Evolutionary conservation across 257 asterid genomes (phyloP), one percentile per base, ranked within the genome.

Genomic region (Cynanchum wilfordii): DNA sequence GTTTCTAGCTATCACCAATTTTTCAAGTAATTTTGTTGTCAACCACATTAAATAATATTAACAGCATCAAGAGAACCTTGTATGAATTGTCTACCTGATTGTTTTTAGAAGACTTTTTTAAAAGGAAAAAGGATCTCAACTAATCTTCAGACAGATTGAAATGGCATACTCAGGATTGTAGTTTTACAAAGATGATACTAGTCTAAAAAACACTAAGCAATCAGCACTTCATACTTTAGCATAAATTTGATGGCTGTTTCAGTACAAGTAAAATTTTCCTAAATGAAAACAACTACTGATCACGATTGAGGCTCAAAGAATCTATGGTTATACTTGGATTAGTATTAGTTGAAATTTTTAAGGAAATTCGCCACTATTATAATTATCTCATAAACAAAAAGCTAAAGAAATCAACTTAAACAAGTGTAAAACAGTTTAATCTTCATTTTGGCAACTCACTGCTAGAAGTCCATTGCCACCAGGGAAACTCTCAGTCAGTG

Each of bases 401-500:
- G 38, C 66, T 25, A 60, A 60, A 62, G 44, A 30, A 30, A 30
- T 63, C 47, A 30, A 16, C 68, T 16, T 63, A 33, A 33, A 63
- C n/a, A 64, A 1, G 7, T 0, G 27, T 4, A 75, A 9, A 29
- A 24, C 36, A 33, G 69, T 65, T 27, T 49, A 56, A 30, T 30
- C 50, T 27, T 40, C 38, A 49, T 52, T 71, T 49, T 72, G 62
- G 62, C 58, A 76, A 90, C 93, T 84, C 89, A 94, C 99, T 52
- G 98, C 93, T 6, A 88, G n/a, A 74, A 90, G 92, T 78, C 98
- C 92, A 76, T 96, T 96, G 65, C 86, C 82, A 45, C 87, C 85
- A 47, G 99, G 92, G 77, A 95, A 95, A 81, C 91, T 92, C 85
- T 89, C 98, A 5, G 89, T 84, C 79, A 95, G 68, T 1, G 97